Percentiles rank a stretch among this genome's conserved stretches.
Conservation (phyloP, 176 grass and related monocot species). For the Puya raimondii region DNA sequence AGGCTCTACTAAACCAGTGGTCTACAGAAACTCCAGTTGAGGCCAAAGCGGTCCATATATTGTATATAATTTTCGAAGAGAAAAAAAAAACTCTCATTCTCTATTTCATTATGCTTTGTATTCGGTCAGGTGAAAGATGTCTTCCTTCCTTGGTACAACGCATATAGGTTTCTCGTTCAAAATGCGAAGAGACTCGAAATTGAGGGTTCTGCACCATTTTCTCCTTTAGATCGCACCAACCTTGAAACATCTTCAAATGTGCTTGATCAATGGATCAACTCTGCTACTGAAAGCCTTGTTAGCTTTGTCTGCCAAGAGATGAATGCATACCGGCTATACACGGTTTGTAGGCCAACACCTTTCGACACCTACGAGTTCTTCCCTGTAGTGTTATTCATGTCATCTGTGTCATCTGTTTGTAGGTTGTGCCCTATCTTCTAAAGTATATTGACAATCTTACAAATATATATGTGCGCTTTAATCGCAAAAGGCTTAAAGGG, state of each 20-base stretch:
- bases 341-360: slow-evolving; percentile 25
- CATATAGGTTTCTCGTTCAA: slow-evolving; percentile 95
- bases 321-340: slow-evolving; percentile 95
- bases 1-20: too few relatives aligned
- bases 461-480: slow-evolving; percentile 97
- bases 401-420: slow-evolving; percentile 15
- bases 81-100: too few relatives aligned
- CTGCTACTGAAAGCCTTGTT: slow-evolving; percentile 94
- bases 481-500: slow-evolving; percentile 90
- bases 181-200: slow-evolving; percentile 97
- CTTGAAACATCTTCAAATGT: slow-evolving; percentile 86
- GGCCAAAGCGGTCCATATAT: too few relatives aligned
- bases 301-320: slow-evolving; percentile 93
- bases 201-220: slow-evolving; percentile 59
- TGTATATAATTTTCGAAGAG: too few relatives aligned
- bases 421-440: slow-evolving; percentile 95
- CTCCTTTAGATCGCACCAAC: slow-evolving; percentile 45
- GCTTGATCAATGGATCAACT: slow-evolving; percentile 95
- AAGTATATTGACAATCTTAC: slow-evolving; percentile 97
- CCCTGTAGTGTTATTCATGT: neutral
- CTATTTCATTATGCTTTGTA: too few relatives aligned
- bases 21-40: too few relatives aligned
- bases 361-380: too few relatives aligned
- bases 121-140: slow-evolving; percentile 91
- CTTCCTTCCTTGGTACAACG: slow-evolving; percentile 99